Percentiles rank a stretch among this genome's conserved stretches.
These are phyloP conservation scores for Nicotiana tabacum DNA, from an alignment of 257 asterid species.

Conservation along the genomic window DNA sequence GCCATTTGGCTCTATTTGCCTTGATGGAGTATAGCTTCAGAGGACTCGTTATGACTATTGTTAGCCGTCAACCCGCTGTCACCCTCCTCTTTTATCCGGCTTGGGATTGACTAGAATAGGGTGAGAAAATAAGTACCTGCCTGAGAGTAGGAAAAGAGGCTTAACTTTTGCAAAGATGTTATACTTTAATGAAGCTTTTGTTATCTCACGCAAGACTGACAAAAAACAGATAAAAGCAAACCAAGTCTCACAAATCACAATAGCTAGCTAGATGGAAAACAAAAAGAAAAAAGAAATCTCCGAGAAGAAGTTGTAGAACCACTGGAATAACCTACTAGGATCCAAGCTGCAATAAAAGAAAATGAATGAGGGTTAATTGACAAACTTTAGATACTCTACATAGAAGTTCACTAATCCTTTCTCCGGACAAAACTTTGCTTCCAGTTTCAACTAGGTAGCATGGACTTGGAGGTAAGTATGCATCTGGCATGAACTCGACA, in stretches of 20 bases:
- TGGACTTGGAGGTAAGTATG: background rate
- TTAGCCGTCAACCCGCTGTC: background rate
- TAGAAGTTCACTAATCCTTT: background rate
- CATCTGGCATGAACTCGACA: background rate
- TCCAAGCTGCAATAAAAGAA: background rate
- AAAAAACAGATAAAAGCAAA: background rate
- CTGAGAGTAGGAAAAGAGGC: background rate
- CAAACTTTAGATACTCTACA: background rate
- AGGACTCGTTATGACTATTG: background rate
- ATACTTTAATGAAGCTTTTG: background rate
- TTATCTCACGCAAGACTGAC: background rate
- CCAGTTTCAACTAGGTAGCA: background rate
- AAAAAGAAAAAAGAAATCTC: background rate
- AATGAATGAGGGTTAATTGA: background rate
- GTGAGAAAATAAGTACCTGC: background rate
- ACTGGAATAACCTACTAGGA: background rate
- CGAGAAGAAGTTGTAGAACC: background rate
- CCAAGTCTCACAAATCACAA: background rate
- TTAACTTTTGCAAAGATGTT: background rate
- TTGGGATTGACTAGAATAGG: background rate
- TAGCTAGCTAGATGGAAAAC: background rate
- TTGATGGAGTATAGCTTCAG: background rate
- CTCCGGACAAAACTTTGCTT: background rate
- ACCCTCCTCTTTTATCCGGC: background rate
- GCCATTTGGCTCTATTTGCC: background rate